Percentiles rank a stretch among this genome's conserved stretches.
phyloP scores from a whole-genome alignment of 2,329 filamentous ascomycete species.

The Xylariaceae sp. region DNA sequence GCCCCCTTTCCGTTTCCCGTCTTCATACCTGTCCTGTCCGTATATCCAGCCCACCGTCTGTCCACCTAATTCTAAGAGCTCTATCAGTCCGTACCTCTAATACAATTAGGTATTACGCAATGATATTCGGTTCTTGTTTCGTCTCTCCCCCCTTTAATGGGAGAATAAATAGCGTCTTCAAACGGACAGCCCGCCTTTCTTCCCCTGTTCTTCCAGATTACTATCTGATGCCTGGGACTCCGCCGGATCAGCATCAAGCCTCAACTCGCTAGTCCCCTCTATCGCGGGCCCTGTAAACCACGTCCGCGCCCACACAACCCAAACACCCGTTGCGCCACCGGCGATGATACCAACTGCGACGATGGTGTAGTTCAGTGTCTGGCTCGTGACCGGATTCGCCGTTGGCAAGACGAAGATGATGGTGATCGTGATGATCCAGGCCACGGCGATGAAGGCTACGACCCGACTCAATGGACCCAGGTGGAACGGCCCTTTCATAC shows the following conservation, averaged over 20 bases:
- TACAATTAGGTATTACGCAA: neutral
- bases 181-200: neutral
- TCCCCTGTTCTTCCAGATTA: neutral
- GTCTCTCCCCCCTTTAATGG: neutral
- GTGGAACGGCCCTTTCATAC: constrained; percentile 52
- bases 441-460: constrained; percentile 42
- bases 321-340: constrained; percentile 42
- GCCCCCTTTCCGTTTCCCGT: no score
- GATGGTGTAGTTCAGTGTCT: constrained; percentile 55
- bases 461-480: constrained; percentile 42
- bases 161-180: no score
- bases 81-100: neutral
- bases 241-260: constrained; percentile 42
- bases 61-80: no score
- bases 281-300: constrained; percentile 54
- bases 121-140: no score
- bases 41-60: no score
- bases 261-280: constrained; percentile 47
- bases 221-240: constrained; percentile 28
- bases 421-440: constrained; percentile 51
- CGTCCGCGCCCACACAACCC: constrained; percentile 47
- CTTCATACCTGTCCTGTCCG: no score
- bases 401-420: constrained; percentile 55
- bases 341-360: constrained; percentile 55
- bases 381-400: constrained; percentile 48